Base-by-base conservation (phyloP, 2,329 filamentous ascomycete species). In the Talaromyces sp. region DNA sequence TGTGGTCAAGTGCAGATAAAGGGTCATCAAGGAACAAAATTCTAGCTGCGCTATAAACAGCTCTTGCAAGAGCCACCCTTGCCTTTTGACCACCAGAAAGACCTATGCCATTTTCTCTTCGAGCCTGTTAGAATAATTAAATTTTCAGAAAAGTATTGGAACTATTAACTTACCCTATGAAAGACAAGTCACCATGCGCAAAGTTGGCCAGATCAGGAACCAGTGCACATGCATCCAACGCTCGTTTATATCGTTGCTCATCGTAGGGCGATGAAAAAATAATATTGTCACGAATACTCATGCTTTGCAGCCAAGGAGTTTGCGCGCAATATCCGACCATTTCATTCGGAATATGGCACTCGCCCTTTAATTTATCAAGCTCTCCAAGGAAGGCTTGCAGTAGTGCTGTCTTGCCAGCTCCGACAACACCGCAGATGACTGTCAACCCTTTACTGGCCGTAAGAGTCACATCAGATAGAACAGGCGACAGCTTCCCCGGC, bases 211-310 rank as follows among this genome's bases (percentile, higher is more conserved):
- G 80, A 69, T 89, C 86, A 1, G 83, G 81, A 26, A 83, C 77
- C 26, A 89, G 72, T 3, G 84, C 84, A 67, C 86, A 89, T 4
- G 81, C 84, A 61, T 88, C 84, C 2, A 89, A 69, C n/a, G 93
- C 87, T 41, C 87, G 82, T 59, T 85, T 82, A 79, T 81, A 96
- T 67, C 84, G 80, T 17, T 78, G 77, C 63, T 89, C 86, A 62
- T 96, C 89, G 67, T 92, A 88, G 0, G 82, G 80, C 3, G 82
- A 79, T 5, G 82, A 84, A 70, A 89, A 88, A 0, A 88, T 74
- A 29, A 89, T 88, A 63, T 89, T 89, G 49, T 89, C 86, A 27
- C 85, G 80, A 27, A 89, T 87, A 61, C 81, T 88, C 85, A 88
- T 88, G 63, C 84, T 88, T 65, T 89, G 85, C 1, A 89, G 75